A percentile compares a stretch with the other conserved stretches of the same genome.
phyloP scores from a whole-genome alignment of 176 grass and related monocot species.

The Triticum urartu region DNA sequence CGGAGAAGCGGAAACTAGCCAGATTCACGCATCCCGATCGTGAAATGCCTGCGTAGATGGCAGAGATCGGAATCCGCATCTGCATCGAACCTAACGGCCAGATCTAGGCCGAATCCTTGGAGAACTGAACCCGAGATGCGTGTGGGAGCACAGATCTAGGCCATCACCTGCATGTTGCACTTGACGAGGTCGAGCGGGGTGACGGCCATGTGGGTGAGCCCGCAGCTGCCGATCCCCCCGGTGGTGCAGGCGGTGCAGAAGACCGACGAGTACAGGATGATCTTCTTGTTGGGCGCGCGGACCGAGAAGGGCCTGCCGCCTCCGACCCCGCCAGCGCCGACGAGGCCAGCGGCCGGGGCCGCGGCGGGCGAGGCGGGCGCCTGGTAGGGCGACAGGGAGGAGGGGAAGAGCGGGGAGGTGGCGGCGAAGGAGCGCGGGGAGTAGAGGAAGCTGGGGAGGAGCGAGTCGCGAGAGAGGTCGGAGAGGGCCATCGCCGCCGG shows the following conservation, averaged over 20 bases:
- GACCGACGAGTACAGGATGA: slow-evolving; percentile 70
- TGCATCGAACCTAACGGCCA: background rate
- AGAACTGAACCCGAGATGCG: no score
- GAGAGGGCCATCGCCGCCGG: slow-evolving; percentile 64
- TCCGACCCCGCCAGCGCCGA: background rate
- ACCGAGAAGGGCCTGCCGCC: slow-evolving; percentile 48
- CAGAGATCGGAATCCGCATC: background rate
- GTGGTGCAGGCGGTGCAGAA: slow-evolving; percentile 88
- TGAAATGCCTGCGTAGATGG: background rate
- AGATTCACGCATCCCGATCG: background rate
- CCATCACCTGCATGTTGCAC: slow-evolving; percentile 94
- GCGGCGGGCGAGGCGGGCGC: no score
- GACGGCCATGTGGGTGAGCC: slow-evolving; percentile 95
- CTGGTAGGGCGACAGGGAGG: no score
- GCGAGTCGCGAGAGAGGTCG: slow-evolving; percentile 68
- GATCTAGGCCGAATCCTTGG: slow-evolving; percentile 21
- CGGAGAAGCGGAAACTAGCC: background rate
- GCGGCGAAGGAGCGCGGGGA: no score
- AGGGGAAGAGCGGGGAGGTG: no score
- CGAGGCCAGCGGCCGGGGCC: background rate
- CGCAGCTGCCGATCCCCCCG: slow-evolving; percentile 82
- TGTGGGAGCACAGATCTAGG: slow-evolving; percentile 8
- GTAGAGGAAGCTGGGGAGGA: slow-evolving; percentile 48
- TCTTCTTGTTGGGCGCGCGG: slow-evolving; percentile 65
- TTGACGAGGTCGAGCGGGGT: slow-evolving; percentile 96